Evolutionary conservation across 305 asterid genomes (phyloP).

Genomic region (Fraxinus albicans): DNA sequence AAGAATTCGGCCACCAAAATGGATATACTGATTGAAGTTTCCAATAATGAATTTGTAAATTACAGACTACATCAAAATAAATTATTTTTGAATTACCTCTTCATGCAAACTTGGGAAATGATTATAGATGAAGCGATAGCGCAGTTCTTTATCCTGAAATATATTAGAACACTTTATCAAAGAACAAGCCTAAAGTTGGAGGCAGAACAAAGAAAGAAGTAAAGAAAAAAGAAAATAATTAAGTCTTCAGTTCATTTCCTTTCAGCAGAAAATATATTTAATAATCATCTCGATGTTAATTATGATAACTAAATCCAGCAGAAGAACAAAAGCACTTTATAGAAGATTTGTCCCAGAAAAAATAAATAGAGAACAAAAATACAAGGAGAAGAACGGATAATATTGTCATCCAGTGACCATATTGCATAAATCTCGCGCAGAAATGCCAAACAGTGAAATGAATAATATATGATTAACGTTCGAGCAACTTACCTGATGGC

Average conservation of each 20-base stretch:
- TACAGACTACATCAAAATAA: not conserved
- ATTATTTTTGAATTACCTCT: constrained; percentile 47
- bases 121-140: constrained; percentile 87
- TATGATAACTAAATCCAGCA: not conserved
- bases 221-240: not conserved
- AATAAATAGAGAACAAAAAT: not conserved
- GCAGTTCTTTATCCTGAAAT: constrained; percentile 74
- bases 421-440: not conserved
- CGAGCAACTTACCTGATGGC: constrained; percentile 42
- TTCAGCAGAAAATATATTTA: not conserved
- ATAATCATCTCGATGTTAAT: not conserved
- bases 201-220: not conserved
- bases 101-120: constrained; percentile 89
- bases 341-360: not conserved
- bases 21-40: not conserved
- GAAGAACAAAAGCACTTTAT: not conserved
- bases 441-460: not conserved
- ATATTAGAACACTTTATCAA: not conserved
- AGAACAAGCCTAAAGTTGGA: not conserved
- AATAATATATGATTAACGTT: not conserved
- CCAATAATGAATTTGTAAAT: not conserved
- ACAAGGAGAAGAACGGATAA: not conserved
- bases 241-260: not conserved
- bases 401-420: not conserved
- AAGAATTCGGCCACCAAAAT: not conserved